Evolutionary conservation across 1,284 basidiomycete species (phyloP).

Genomic region (Sanguinoderma infundibulare): DNA sequence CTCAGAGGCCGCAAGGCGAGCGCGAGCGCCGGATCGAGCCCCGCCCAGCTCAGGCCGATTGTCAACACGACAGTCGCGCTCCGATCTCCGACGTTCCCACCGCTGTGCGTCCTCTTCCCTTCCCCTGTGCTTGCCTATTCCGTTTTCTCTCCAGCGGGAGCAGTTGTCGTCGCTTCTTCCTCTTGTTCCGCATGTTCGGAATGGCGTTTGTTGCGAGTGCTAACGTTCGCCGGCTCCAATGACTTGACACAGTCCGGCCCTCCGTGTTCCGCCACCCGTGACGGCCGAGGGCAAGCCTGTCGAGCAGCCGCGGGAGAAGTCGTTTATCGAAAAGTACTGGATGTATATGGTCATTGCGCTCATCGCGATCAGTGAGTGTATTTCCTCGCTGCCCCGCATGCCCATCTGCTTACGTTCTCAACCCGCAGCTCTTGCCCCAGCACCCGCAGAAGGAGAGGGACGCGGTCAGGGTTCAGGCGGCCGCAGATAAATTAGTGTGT

Average conservation of each 20-base stretch:
- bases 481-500: conserved; percentile 11
- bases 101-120: conserved; percentile 49
- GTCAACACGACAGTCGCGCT: conserved; percentile 62
- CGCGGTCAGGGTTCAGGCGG: conserved; percentile 20
- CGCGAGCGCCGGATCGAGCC: conserved; percentile 31
- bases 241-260: conserved; percentile 54
- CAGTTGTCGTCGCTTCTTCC: neutral
- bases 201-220: neutral
- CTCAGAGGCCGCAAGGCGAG: conserved; percentile 22
- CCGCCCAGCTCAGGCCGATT: conserved; percentile 35
- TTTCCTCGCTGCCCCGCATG: neutral
- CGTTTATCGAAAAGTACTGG: conserved; percentile 90
- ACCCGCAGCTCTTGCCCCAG: conserved; percentile 19
- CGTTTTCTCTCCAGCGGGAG: neutral
- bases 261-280: conserved; percentile 68
- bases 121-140: neutral
- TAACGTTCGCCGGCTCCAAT: conserved; percentile 5
- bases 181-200: neutral
- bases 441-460: conserved; percentile 21
- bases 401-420: conserved; percentile 8
- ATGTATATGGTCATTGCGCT: conserved; percentile 73
- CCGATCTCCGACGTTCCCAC: conserved; percentile 51
- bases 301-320: conserved; percentile 64
- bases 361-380: conserved; percentile 58
- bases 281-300: conserved; percentile 68